These are phyloP conservation scores for Vigna hirtella DNA, from an alignment of 306 rosid genomes.

Conservation along the genomic window DNA sequence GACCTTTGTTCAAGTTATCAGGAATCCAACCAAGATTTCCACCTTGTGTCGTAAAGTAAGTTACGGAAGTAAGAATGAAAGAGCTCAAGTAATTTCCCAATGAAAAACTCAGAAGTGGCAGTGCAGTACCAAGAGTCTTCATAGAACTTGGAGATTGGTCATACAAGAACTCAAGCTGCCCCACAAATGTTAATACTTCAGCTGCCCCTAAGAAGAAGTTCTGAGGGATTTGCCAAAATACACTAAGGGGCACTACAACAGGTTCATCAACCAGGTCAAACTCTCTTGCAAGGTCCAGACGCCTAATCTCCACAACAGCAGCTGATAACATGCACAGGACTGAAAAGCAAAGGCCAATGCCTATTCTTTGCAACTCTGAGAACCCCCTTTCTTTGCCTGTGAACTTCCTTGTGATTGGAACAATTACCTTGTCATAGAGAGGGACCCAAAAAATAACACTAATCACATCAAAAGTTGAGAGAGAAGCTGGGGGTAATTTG, in stretches of 20 bases:
- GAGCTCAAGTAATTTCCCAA: slow-evolving; percentile 89
- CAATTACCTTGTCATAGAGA: slow-evolving; percentile 71
- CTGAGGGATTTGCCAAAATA: slow-evolving; percentile 91
- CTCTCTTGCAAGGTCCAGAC: slow-evolving; percentile 66
- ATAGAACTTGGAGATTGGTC: slow-evolving; percentile 88
- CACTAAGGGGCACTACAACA: slow-evolving; percentile 69
- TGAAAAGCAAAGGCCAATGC: slow-evolving; percentile 79
- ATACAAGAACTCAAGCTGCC: slow-evolving; percentile 89
- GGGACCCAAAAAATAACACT: slow-evolving; percentile 93
- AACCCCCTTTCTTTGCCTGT: slow-evolving; percentile 82
- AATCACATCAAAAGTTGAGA: slow-evolving; percentile 68
- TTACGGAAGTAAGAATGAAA: slow-evolving; percentile 75
- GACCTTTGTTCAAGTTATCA: slow-evolving; percentile 81
- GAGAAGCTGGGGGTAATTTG: slow-evolving; percentile 84
- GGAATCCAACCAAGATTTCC: slow-evolving; percentile 84
- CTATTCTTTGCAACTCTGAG: slow-evolving; percentile 78
- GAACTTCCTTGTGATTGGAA: slow-evolving; percentile 73
- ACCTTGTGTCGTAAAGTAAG: slow-evolving; percentile 71
- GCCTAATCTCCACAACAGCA: slow-evolving; percentile 72
- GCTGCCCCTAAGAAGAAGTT: slow-evolving; percentile 84
- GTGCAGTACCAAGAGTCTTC: slow-evolving; percentile 80
- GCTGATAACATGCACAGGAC: slow-evolving; percentile 85
- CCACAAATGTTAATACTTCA: slow-evolving; percentile 75
- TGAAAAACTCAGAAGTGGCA: slow-evolving; percentile 63
- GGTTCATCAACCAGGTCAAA: slow-evolving; percentile 68